phyloP scores from a whole-genome alignment of 306 rosid species.

The Oemleria cerasiformis region DNA sequence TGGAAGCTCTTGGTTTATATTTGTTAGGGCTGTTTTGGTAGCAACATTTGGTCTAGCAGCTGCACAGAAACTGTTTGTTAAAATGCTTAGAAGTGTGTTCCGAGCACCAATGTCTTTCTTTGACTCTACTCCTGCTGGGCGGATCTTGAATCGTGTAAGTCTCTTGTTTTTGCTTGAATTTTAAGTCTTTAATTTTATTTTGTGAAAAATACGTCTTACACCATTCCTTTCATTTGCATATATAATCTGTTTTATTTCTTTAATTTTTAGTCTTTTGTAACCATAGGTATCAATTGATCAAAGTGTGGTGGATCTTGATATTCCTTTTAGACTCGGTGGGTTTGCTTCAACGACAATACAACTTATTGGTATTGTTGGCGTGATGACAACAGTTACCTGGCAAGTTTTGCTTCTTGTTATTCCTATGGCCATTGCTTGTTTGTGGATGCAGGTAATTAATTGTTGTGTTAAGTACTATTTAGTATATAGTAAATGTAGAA shows the following conservation, averaged over 20 bases:
- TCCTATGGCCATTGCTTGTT: slow-evolving; percentile 91
- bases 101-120: slow-evolving; percentile 94
- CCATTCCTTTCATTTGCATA: slow-evolving; percentile 16
- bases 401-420: slow-evolving; percentile 85
- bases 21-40: slow-evolving; percentile 79
- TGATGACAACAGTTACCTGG: slow-evolving; percentile 89
- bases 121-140: slow-evolving; percentile 93
- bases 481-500: neutral
- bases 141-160: slow-evolving; percentile 92
- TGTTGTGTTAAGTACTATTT: slow-evolving; percentile 7
- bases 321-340: slow-evolving; percentile 96
- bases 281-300: slow-evolving; percentile 85
- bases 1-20: slow-evolving; percentile 87
- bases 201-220: neutral
- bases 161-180: slow-evolving; percentile 3
- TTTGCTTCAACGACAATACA: slow-evolving; percentile 94
- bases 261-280: slow-evolving; percentile 5
- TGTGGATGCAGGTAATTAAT: slow-evolving; percentile 96
- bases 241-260: slow-evolving; percentile 25
- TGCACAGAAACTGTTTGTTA: slow-evolving; percentile 76
- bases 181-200: neutral
- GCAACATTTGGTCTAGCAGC: slow-evolving; percentile 95
- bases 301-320: slow-evolving; percentile 98
- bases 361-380: slow-evolving; percentile 87
- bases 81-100: slow-evolving; percentile 83